These are phyloP conservation scores for Rhododendron mucronatum DNA, from an alignment of 148 eudicot genomes.

Conservation along the genomic window DNA sequence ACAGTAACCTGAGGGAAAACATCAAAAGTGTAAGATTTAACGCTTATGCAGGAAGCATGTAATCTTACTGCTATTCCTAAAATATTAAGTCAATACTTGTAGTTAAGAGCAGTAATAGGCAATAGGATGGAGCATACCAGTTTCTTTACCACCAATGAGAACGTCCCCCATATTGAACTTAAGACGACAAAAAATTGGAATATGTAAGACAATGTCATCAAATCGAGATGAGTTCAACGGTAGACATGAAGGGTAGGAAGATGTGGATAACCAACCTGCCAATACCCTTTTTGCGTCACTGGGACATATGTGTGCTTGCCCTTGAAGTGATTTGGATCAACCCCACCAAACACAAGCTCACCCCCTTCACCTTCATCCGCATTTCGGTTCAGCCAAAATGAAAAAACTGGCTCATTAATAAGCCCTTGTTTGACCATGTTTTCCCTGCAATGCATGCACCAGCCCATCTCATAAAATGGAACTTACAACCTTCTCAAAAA, in stretches of 20 bases:
- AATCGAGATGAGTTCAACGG: neutral
- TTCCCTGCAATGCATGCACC: conserved; percentile 23
- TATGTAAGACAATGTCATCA: neutral
- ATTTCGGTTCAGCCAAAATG: conserved; percentile 51
- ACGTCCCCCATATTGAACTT: conserved; percentile 96
- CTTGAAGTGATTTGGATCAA: conserved; percentile 45
- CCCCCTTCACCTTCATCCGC: conserved; percentile 35
- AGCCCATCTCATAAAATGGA: neutral
- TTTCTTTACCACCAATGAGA: conserved; percentile 62
- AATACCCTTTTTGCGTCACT: conserved; percentile 42
- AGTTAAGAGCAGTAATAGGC: neutral
- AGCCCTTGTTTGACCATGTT: conserved; percentile 48
- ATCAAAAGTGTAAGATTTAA: neutral
- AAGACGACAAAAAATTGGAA: neutral
- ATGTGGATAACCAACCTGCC: conserved; percentile 37
- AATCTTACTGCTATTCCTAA: neutral
- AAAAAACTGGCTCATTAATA: conserved; percentile 41
- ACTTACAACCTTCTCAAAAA: neutral
- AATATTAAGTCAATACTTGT: neutral
- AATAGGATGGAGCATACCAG: conserved; percentile 46
- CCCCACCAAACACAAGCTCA: conserved; percentile 50
- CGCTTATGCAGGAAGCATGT: neutral
- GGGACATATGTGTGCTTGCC: conserved; percentile 44
- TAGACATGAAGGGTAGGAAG: neutral
- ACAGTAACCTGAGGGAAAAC: conserved; percentile 53